These are phyloP conservation scores for Sherardia arvensis DNA, from an alignment of 257 asterid genomes.

Conservation along the genomic window DNA sequence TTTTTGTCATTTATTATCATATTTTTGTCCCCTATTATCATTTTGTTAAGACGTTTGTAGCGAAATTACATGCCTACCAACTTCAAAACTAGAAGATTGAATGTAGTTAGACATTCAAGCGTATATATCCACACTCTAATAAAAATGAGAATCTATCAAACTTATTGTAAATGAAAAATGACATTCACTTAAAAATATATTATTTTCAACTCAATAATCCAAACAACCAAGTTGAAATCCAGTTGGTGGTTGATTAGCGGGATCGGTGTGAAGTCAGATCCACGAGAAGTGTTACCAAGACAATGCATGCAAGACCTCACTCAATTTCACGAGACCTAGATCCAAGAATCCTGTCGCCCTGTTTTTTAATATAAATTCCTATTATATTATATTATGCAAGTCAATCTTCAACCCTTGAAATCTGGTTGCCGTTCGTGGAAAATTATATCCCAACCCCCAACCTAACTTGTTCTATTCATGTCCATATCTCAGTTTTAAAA, in stretches of 20 bases:
- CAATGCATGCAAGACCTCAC: background rate
- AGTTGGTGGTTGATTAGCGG: background rate
- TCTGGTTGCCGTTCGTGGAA: slow-evolving; percentile 34
- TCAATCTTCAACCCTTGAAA: slow-evolving; percentile 47
- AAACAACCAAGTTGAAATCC: too few relatives aligned
- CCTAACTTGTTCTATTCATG: slow-evolving; percentile 1
- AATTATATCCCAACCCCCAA: slow-evolving; percentile 5
- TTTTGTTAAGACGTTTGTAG: too few relatives aligned
- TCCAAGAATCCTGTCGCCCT: slow-evolving; percentile 30
- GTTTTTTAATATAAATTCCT: background rate
- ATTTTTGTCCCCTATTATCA: too few relatives aligned
- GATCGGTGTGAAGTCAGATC: background rate
- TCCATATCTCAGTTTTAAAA: background rate
- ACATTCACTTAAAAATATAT: too few relatives aligned
- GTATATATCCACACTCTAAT: too few relatives aligned
- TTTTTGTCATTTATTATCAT: background rate
- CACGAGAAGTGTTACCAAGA: background rate
- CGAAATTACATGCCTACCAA: too few relatives aligned
- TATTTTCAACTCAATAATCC: too few relatives aligned
- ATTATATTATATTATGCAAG: background rate
- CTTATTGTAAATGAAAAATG: too few relatives aligned
- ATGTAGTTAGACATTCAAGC: too few relatives aligned
- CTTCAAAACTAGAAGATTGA: too few relatives aligned
- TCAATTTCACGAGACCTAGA: slow-evolving; percentile 25
- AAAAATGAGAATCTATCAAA: too few relatives aligned